These are phyloP conservation scores for Leishmania tropica DNA, from an alignment of 208 protist species.

Conservation along the genomic window DNA sequence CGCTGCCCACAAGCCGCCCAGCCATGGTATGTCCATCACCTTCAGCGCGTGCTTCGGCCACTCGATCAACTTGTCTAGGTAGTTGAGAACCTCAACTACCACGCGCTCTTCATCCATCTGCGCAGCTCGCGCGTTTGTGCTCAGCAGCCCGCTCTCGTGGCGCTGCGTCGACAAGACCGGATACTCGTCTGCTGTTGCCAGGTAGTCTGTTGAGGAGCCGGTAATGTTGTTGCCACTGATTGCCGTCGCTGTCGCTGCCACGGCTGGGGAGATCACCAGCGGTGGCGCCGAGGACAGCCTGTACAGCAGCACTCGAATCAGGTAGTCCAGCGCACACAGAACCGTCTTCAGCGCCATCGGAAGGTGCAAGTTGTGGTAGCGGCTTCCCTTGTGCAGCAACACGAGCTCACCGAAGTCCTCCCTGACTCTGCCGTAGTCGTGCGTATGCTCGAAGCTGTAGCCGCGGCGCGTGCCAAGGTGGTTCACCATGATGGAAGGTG, in stretches of 20 bases:
- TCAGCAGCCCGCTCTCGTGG: conserved; percentile 10
- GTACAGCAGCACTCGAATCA: conserved; percentile 32
- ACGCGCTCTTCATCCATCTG: conserved; percentile 46
- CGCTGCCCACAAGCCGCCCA: conserved; percentile 81
- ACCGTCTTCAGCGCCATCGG: conserved; percentile 47
- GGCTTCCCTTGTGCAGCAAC: conserved; percentile 31
- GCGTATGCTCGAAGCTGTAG: conserved; percentile 79
- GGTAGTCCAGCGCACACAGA: conserved; percentile 38
- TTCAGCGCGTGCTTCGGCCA: conserved; percentile 58
- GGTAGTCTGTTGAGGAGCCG: neutral
- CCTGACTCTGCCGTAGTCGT: conserved; percentile 58
- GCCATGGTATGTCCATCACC: conserved; percentile 71
- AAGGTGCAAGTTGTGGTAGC: conserved; percentile 35
- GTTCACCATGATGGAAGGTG: conserved; percentile 29
- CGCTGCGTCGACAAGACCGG: conserved; percentile 2
- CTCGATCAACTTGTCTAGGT: conserved; percentile 86
- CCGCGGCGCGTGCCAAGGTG: conserved; percentile 56
- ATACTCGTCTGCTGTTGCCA: neutral
- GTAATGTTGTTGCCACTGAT: neutral
- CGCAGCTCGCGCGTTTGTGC: neutral
- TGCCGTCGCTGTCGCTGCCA: conserved; percentile 4
- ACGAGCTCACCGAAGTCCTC: conserved; percentile 47
- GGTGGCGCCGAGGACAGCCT: conserved; percentile 3
- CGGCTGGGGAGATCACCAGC: neutral
- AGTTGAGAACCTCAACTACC: conserved; percentile 59